Evolutionary conservation across 169 alveolate species (phyloP).

Genomic region (Cytauxzoon felis): DNA sequence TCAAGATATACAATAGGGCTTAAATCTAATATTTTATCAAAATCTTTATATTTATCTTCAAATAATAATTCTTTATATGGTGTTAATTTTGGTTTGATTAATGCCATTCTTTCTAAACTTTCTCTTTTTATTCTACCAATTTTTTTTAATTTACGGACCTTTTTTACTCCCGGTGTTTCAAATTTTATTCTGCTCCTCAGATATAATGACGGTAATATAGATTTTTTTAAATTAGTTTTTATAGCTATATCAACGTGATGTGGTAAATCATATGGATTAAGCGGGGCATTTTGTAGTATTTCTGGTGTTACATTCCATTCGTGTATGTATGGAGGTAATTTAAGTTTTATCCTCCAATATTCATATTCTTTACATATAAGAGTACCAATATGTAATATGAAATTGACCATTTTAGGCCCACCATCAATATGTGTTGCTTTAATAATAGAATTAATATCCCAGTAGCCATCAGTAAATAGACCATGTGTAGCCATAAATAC

Average conservation of each 20-base stretch:
- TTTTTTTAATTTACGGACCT: no score
- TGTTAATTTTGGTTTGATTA: slow-evolving; percentile 4
- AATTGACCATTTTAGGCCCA: slow-evolving; percentile 9
- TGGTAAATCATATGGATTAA: background rate
- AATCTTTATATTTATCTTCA: background rate
- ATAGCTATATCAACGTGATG: slow-evolving; percentile 22
- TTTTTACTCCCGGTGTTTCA: no score
- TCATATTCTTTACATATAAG: slow-evolving; percentile 44
- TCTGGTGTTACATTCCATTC: slow-evolving; percentile 1
- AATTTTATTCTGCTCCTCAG: no score
- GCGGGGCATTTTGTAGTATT: background rate
- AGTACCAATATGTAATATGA: slow-evolving; percentile 28
- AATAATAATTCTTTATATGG: background rate
- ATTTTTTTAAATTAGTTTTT: background rate
- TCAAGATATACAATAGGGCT: slow-evolving; percentile 3
- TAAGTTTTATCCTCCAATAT: slow-evolving; percentile 39
- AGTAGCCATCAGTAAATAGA: slow-evolving; percentile 8
- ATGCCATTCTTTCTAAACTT: background rate
- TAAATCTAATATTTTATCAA: background rate
- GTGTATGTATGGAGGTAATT: slow-evolving; percentile 49
- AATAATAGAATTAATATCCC: slow-evolving; percentile 16
- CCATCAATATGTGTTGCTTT: slow-evolving; percentile 17
- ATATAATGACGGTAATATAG: no score
- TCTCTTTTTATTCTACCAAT: background rate
- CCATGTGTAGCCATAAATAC: slow-evolving; percentile 39